These are phyloP conservation scores for Thelonectria blattea DNA, from an alignment of 2,329 filamentous ascomycete genomes.

Conservation along the genomic window DNA sequence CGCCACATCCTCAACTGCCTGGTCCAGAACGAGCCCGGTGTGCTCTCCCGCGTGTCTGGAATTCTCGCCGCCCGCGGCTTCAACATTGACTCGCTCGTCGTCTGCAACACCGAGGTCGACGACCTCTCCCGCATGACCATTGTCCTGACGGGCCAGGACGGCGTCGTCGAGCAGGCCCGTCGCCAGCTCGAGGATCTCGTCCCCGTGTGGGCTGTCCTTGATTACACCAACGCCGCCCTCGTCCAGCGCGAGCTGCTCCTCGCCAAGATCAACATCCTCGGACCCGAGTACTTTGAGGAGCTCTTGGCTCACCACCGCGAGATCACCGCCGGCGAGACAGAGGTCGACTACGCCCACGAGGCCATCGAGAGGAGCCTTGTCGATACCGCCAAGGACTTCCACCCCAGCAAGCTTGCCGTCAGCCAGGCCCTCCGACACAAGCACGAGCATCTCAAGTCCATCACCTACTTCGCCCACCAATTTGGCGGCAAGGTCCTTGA, in stretches of 20 bases:
- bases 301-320: conserved; percentile 94
- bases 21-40: conserved; percentile 98
- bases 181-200: conserved; percentile 96
- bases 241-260: conserved; percentile 95
- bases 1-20: conserved; percentile 97
- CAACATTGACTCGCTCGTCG: conserved; percentile 98
- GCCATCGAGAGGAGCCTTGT: conserved; percentile 50
- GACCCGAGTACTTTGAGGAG: conserved; percentile 98
- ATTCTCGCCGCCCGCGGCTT: conserved; percentile 96
- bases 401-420: conserved; percentile 83
- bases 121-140: conserved; percentile 99
- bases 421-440: conserved; percentile 94
- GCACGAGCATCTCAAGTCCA: conserved; percentile 94
- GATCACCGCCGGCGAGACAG: conserved; percentile 63
- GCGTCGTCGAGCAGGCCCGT: conserved; percentile 95
- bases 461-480: conserved; percentile 96
- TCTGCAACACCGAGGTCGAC: conserved; percentile 96
- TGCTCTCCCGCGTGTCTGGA: conserved; percentile 93
- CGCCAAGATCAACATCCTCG: conserved; percentile 95
- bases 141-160: conserved; percentile 93
- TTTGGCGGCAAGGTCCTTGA: conserved; percentile 98
- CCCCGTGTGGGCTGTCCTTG: conserved; percentile 96
- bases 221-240: conserved; percentile 90
- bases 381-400: conserved; percentile 72
- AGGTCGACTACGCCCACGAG: conserved; percentile 53